Base-by-base conservation (phyloP, 352 stramenopile species). In the Aphanomyces cochlioides region DNA sequence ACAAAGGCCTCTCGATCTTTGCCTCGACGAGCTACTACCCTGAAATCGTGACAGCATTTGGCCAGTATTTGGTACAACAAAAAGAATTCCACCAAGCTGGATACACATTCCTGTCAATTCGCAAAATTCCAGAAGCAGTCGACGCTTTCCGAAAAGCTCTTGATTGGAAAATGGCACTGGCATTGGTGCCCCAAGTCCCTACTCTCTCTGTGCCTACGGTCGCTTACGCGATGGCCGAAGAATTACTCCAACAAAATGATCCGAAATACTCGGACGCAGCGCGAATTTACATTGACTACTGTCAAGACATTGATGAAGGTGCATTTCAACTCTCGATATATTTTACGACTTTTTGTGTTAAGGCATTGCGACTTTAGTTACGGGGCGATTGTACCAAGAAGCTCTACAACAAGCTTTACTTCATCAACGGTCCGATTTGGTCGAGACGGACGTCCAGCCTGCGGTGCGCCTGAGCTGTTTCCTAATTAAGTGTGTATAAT, bases 231-330 rank as follows among this genome's bases (percentile, higher is more conserved):
- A 67, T 93, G 45, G 79, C 75, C 1, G 73, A 90, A 66, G 77
- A 82, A 50, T 56, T 93, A 15, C 41, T 92, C 0, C 77, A 75
- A 28, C 74, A 76, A 15, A 77, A 79, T 4, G 66, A 80, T 15
- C 72, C 60, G 7, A 73, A 79, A 50, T 65, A 84, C 5, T 47
- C 79, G 0, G 76, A 74, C 7, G 80, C 79, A 7, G 80, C 81
- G 2, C 77, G 75, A 36, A 83, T 93, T 38, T 90, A 89, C 64
- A 75, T 83, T n/a, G 79, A 93, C 65, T 91, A 93, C 58, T 89
- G 83, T 61, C 73, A 79, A 41, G 80, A 91, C 54, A 66, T 90
- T 8, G 83, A 90, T 56, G 85, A 90, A 75, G 85, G 64, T 70
- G 50, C 56, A 7, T 28, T 28, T 28, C 28, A 28, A 28, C 28